Conservation (phyloP, 768 basidiomycete genomes). For the Mycena leptocephala region DNA sequence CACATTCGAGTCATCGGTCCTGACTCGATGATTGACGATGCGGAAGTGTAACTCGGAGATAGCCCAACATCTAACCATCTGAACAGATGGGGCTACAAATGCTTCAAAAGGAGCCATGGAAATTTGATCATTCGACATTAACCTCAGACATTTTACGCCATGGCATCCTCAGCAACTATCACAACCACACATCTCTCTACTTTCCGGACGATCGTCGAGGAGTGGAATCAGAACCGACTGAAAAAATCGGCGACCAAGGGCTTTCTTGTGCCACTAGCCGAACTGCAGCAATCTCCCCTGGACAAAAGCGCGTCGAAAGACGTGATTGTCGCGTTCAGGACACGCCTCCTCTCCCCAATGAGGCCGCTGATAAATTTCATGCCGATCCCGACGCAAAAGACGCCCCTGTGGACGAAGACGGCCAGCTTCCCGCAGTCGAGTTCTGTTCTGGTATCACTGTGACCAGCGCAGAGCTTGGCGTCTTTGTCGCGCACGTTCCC, state of each 20-base stretch:
- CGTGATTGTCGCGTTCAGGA: constrained; percentile 54
- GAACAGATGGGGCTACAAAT: neutral
- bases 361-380: constrained; percentile 47
- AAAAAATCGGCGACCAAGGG: constrained; percentile 35
- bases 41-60: no score
- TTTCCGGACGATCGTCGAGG: constrained; percentile 43
- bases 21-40: no score
- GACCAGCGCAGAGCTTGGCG: constrained; percentile 48
- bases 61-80: neutral
- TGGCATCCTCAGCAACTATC: constrained; percentile 49
- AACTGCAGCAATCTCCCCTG: constrained; percentile 23
- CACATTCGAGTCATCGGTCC: constrained; percentile 1
- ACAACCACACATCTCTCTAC: constrained; percentile 48
- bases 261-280: constrained; percentile 34
- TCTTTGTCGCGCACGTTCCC: constrained; percentile 52
- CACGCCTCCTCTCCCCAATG: constrained; percentile 50
- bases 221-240: constrained; percentile 41
- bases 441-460: constrained; percentile 50
- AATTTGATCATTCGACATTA: neutral
- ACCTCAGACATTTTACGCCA: constrained; percentile 14
- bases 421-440: constrained; percentile 31
- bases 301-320: constrained; percentile 43
- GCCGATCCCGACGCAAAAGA: constrained; percentile 33
- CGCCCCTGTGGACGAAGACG: constrained; percentile 8
- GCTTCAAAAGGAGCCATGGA: neutral